phyloP scores from a whole-genome alignment of 2,329 filamentous ascomycete genomes.

The Botrytis fabae region DNA sequence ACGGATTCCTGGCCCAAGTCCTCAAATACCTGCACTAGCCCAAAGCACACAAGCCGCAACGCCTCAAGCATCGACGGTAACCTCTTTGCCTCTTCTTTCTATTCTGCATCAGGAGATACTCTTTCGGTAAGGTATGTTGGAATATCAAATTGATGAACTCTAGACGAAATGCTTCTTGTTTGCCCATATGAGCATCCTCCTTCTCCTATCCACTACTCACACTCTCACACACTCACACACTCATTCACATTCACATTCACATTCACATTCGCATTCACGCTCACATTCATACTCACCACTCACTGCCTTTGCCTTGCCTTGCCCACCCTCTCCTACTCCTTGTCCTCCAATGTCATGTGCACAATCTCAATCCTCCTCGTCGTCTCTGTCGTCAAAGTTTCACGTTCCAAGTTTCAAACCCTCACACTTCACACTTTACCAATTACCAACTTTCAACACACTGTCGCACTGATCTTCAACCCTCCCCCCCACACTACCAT shows the following conservation, averaged over 20 bases:
- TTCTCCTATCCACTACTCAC: neutral
- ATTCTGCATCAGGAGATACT: neutral
- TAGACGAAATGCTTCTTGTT: constrained; percentile 3
- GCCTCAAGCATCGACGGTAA: neutral
- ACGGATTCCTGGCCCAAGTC: neutral
- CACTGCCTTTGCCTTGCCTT: neutral
- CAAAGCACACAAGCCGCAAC: neutral
- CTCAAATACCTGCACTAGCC: neutral
- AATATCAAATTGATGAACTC: neutral
- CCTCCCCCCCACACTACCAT: constrained; percentile 6
- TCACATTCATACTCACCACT: too few relatives aligned
- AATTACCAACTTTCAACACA: constrained; percentile 4
- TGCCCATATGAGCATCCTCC: too few relatives aligned
- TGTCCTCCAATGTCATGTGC: neutral
- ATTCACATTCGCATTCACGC: too few relatives aligned
- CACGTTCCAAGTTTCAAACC: neutral
- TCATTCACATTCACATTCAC: too few relatives aligned
- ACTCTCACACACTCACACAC: too few relatives aligned
- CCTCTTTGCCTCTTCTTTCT: neutral
- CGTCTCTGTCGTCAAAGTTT: neutral
- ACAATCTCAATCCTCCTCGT: neutral
- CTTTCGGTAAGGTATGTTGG: constrained; percentile 18
- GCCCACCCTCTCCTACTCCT: neutral
- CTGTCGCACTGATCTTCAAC: constrained; percentile 16
- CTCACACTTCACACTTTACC: neutral